phyloP scores from a whole-genome alignment of 768 basidiomycete genomes.

The Pulveroboletus sp. region DNA sequence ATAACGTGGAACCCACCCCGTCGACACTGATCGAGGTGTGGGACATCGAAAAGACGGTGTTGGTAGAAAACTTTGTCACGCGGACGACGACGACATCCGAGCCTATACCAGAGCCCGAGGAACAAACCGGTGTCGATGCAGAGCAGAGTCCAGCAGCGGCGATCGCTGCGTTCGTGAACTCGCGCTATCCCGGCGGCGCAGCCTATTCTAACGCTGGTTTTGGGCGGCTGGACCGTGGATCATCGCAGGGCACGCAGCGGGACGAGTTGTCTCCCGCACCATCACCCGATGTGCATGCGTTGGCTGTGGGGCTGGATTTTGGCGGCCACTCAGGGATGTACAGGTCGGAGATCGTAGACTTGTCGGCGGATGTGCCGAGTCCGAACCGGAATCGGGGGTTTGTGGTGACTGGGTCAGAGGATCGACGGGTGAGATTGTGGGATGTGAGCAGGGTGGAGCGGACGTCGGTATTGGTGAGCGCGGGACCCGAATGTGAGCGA shows the following conservation, averaged over 20 bases:
- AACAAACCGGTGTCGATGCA: constrained; percentile 48
- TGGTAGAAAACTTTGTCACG: constrained; percentile 78
- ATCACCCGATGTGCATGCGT: constrained; percentile 61
- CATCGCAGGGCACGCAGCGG: constrained; percentile 33
- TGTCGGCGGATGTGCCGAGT: constrained; percentile 35
- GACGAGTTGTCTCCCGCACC: constrained; percentile 41
- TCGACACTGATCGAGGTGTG: constrained; percentile 74
- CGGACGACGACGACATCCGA: constrained; percentile 45
- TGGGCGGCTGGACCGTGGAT: constrained; percentile 25
- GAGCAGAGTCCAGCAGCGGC: constrained; percentile 65
- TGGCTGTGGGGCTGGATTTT: constrained; percentile 73
- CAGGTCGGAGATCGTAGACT: constrained; percentile 46
- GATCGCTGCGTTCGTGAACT: constrained; percentile 75
- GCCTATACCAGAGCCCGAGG: constrained; percentile 49
- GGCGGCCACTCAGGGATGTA: constrained; percentile 59
- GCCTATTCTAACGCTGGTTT: constrained; percentile 20
- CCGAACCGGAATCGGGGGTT: constrained; percentile 57
- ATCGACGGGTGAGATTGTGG: constrained; percentile 84
- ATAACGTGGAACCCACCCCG: constrained; percentile 36
- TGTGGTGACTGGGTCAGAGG: constrained; percentile 86
- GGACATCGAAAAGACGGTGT: constrained; percentile 78
- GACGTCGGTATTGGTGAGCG: constrained; percentile 75
- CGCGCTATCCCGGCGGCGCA: constrained; percentile 44
- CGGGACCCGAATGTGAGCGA: constrained; percentile 69
- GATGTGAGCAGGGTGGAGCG: constrained; percentile 71